A percentile compares a stretch with the other conserved stretches of the same genome.
Evolutionary conservation across 208 protist genomes (phyloP).

Genomic region (Strigomonas culicis): DNA sequence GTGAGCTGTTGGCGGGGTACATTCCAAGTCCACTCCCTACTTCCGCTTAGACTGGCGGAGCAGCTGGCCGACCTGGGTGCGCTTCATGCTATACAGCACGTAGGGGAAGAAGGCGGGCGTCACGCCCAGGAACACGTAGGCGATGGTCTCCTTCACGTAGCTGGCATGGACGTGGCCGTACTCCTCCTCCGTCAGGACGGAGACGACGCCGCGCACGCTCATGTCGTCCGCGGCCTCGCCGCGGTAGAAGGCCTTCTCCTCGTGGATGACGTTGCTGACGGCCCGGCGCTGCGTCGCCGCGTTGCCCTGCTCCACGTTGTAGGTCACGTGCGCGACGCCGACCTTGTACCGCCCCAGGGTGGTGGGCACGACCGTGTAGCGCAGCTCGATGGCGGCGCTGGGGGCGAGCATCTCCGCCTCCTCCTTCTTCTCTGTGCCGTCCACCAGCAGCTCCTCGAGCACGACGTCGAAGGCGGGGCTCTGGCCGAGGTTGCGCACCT

Average conservation of each 20-base stretch:
- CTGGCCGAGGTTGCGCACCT: conserved; percentile 76
- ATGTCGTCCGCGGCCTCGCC: conserved; percentile 75
- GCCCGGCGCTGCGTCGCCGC: conserved; percentile 33
- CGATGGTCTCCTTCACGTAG: conserved; percentile 69
- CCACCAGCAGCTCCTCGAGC: conserved; percentile 56
- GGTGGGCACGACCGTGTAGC: conserved; percentile 68
- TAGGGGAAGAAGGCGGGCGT: conserved; percentile 64
- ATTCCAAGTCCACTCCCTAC: conserved; percentile 30
- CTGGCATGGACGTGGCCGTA: conserved; percentile 78
- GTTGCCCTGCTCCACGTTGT: conserved; percentile 67
- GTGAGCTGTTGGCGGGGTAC: too few relatives aligned
- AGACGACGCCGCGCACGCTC: conserved; percentile 76
- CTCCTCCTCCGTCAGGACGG: conserved; percentile 75
- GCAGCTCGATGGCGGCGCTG: conserved; percentile 53
- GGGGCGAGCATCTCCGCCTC: conserved; percentile 50
- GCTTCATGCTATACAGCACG: conserved; percentile 73
- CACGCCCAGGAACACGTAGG: conserved; percentile 76
- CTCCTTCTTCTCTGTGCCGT: conserved; percentile 42
- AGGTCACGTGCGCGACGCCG: conserved; percentile 61
- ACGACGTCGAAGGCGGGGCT: conserved; percentile 71
- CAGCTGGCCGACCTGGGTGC: conserved; percentile 61
- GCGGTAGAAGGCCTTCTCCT: conserved; percentile 68
- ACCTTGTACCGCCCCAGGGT: conserved; percentile 69
- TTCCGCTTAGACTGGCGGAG: conserved; percentile 56
- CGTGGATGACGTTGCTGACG: conserved; percentile 82